phyloP scores from a whole-genome alignment of 2,329 filamentous ascomycete species.

The Scytalidium sp. region DNA sequence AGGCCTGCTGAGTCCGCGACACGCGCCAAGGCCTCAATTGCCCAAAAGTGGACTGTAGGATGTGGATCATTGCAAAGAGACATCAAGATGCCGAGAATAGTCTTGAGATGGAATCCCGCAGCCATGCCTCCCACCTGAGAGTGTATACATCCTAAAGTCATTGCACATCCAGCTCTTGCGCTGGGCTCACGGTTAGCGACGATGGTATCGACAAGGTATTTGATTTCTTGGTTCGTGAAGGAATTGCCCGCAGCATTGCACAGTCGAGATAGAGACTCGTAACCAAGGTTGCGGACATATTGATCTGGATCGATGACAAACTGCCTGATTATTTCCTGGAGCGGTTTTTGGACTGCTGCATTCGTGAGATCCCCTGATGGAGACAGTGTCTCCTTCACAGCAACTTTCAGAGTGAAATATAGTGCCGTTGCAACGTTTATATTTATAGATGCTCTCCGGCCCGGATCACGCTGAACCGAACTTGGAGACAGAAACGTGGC shows the following conservation, averaged over 20 bases:
- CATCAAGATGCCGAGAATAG: conserved; percentile 97
- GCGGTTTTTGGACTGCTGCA: conserved; percentile 73
- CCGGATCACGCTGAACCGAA: conserved; percentile 78
- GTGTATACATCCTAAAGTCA: conserved; percentile 90
- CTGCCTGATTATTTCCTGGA: conserved; percentile 70
- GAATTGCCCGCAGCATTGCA: conserved; percentile 75
- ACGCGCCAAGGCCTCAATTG: conserved; percentile 79
- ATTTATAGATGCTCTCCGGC: conserved; percentile 83
- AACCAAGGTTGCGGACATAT: conserved; percentile 80
- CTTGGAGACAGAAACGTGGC: conserved; percentile 82
- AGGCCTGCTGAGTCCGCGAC: conserved; percentile 91
- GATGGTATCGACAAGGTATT: conserved; percentile 88
- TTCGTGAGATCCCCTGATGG: conserved; percentile 71
- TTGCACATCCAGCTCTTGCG: conserved; percentile 89
- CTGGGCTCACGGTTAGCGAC: conserved; percentile 91
- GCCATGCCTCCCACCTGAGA: conserved; percentile 97
- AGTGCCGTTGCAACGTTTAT: conserved; percentile 87
- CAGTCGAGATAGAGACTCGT: conserved; percentile 79
- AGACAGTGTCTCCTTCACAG: conserved; percentile 75
- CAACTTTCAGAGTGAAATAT: conserved; percentile 76
- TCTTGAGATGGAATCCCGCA: conserved; percentile 92
- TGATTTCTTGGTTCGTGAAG: conserved; percentile 88
- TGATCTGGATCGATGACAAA: conserved; percentile 83
- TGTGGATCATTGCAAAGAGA: conserved; percentile 95
- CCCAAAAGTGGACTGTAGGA: conserved; percentile 94